Percentiles rank a stretch among this genome's conserved stretches.
These are phyloP conservation scores for Vanrija sp. DNA, from an alignment of 1,284 basidiomycete genomes.

Conservation along the genomic window DNA sequence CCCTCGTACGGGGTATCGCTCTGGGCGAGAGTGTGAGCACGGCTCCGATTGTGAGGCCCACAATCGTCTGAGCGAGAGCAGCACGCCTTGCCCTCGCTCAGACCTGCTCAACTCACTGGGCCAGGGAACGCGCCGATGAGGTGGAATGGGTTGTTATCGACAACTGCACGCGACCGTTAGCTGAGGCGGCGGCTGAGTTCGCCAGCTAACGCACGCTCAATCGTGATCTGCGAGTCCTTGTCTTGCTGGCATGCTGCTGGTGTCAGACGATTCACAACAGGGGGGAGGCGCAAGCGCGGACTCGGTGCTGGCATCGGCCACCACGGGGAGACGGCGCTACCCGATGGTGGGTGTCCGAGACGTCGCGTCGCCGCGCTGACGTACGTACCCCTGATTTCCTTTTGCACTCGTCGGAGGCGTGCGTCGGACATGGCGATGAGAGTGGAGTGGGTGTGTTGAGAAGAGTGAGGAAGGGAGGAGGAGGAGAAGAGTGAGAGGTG, in stretches of 20 bases:
- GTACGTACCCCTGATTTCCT: slow-evolving; percentile 75
- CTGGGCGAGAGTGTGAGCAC: slow-evolving; percentile 17
- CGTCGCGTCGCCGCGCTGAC: neutral
- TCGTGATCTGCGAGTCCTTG: slow-evolving; percentile 74
- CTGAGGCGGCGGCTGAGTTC: neutral
- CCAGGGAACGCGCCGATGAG: slow-evolving; percentile 86
- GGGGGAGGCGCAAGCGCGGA: too few species aligned
- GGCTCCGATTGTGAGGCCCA: neutral
- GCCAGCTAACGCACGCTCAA: slow-evolving; percentile 54
- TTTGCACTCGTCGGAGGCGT: slow-evolving; percentile 80
- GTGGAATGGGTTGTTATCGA: slow-evolving; percentile 83
- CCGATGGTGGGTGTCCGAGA: too few species aligned
- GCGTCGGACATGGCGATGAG: slow-evolving; percentile 59
- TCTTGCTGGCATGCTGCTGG: slow-evolving; percentile 54
- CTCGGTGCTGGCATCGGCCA: too few species aligned
- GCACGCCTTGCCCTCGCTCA: neutral
- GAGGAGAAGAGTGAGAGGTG: neutral
- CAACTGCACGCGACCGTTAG: slow-evolving; percentile 49
- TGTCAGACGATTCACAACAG: too few species aligned
- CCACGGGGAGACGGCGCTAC: too few species aligned
- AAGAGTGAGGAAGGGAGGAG: neutral
- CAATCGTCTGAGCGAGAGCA: neutral
- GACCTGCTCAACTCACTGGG: slow-evolving; percentile 57
- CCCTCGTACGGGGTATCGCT: slow-evolving; percentile 87
- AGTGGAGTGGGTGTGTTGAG: slow-evolving; percentile 1